phyloP scores from a whole-genome alignment of 306 rosid genomes.

The Glycine tomentella region DNA sequence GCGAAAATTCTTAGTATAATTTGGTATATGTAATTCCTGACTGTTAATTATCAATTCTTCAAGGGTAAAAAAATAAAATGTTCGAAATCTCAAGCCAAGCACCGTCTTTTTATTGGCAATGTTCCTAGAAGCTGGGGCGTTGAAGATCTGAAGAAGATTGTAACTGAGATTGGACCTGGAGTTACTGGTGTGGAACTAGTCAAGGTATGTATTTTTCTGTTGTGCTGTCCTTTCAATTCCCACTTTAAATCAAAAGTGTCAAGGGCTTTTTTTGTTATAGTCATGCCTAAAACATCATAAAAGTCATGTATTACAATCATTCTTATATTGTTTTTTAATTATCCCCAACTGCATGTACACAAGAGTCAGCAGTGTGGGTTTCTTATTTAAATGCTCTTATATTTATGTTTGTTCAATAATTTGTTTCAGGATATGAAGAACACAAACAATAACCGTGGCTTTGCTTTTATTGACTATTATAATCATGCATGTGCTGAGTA shows the following conservation, averaged over 20 bases:
- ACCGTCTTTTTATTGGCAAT: conserved; percentile 95
- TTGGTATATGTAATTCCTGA: conserved; percentile 38
- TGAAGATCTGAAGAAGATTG: conserved; percentile 81
- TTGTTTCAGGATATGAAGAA: conserved; percentile 83
- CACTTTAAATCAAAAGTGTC: conserved; percentile 21
- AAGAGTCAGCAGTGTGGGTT: conserved; percentile 14
- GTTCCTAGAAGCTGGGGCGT: conserved; percentile 95
- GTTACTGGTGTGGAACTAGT: conserved; percentile 85
- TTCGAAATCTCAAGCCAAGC: conserved; percentile 93
- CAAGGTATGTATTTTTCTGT: conserved; percentile 61
- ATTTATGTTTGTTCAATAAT: conserved; percentile 40
- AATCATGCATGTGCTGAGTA: conserved; percentile 95
- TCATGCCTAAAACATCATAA: conserved; percentile 14
- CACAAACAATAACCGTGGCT: conserved; percentile 84
- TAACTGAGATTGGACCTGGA: conserved; percentile 85
- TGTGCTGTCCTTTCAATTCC: conserved; percentile 26
- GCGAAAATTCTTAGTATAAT: conserved; percentile 19
- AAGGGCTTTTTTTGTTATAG: neutral
- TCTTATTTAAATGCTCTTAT: conserved; percentile 36
- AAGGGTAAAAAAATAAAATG: conserved; percentile 90
- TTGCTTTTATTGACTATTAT: conserved; percentile 92
- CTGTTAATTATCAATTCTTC: conserved; percentile 41
- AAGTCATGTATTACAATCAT: conserved; percentile 9
- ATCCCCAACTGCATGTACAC: conserved; percentile 15
- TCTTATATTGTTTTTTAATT: conserved; percentile 28